A percentile compares a stretch with the other conserved stretches of the same genome.
Evolutionary conservation across 768 basidiomycete species (phyloP).

Genomic region (Candolleomyces aberdarensis): DNA sequence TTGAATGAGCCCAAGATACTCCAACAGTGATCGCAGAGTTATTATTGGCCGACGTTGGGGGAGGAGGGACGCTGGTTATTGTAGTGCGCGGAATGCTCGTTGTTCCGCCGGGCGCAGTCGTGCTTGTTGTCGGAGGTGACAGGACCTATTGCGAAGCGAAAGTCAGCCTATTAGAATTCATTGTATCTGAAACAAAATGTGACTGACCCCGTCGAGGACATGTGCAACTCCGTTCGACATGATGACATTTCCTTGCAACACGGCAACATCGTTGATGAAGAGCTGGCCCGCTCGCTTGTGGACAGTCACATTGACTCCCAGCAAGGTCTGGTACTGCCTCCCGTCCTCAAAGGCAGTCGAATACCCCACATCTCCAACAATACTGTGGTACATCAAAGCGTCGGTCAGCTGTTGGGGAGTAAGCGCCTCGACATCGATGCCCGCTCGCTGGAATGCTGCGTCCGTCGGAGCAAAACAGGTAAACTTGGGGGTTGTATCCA

Average conservation of each 20-base stretch:
- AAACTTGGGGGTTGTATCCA: constrained; percentile 1
- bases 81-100: no score
- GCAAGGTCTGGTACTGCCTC: constrained; percentile 4
- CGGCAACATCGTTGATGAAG: constrained; percentile 5
- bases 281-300: not conserved
- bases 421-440: constrained; percentile 1
- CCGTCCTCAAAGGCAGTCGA: constrained; percentile 6
- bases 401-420: not conserved
- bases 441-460: not conserved
- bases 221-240: constrained; percentile 7
- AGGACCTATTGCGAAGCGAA: no score
- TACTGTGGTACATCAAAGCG: constrained; percentile 4
- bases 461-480: constrained; percentile 5
- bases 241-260: constrained; percentile 3
- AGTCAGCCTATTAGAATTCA: no score
- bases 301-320: not conserved
- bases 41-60: no score
- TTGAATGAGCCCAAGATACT: no score
- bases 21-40: no score
- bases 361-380: constrained; percentile 4
- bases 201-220: constrained; percentile 3
- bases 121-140: no score
- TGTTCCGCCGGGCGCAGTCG: no score
- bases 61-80: no score
- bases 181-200: no score